These are phyloP conservation scores for Zarea fungicola DNA, from an alignment of 2,329 filamentous ascomycete genomes.

Conservation along the genomic window DNA sequence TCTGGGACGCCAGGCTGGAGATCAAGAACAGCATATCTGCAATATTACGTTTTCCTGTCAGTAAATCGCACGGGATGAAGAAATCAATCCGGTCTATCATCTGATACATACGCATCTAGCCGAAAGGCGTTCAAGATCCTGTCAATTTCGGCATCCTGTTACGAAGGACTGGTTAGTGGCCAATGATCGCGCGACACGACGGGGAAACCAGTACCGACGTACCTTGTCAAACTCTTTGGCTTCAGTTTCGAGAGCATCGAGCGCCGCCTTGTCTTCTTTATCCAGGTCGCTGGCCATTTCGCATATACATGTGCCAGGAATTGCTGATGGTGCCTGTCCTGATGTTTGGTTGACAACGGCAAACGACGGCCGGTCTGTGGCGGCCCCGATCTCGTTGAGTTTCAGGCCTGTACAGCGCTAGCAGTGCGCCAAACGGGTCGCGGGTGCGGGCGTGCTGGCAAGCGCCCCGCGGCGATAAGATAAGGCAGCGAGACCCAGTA, in stretches of 20 bases:
- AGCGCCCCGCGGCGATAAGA: slow-evolving; percentile 35
- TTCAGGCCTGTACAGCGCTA: too few species aligned
- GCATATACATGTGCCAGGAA: slow-evolving; percentile 16
- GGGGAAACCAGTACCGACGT: slow-evolving; percentile 17
- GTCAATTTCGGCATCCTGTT: slow-evolving; percentile 93
- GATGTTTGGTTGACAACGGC: background rate
- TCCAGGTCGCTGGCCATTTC: slow-evolving; percentile 33
- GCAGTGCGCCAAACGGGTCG: too few species aligned
- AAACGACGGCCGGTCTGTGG: background rate
- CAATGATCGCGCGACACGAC: slow-evolving; percentile 1
- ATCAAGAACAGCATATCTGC: slow-evolving; percentile 85
- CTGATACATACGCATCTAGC: slow-evolving; percentile 57
- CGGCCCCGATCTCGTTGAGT: too few species aligned
- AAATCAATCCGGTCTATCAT: too few species aligned
- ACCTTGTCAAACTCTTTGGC: slow-evolving; percentile 90
- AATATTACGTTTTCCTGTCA: slow-evolving; percentile 2
- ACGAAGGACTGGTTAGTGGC: background rate
- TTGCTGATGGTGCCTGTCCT: background rate
- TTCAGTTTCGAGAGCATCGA: slow-evolving; percentile 77
- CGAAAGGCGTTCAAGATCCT: slow-evolving; percentile 89
- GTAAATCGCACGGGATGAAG: background rate
- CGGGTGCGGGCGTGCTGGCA: too few species aligned
- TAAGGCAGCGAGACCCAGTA: slow-evolving; percentile 23
- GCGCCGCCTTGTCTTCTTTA: slow-evolving; percentile 64
- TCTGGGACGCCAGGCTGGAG: slow-evolving; percentile 93